phyloP scores from a whole-genome alignment of 208 protist species.

The Trichomonas vaginalis region DNA sequence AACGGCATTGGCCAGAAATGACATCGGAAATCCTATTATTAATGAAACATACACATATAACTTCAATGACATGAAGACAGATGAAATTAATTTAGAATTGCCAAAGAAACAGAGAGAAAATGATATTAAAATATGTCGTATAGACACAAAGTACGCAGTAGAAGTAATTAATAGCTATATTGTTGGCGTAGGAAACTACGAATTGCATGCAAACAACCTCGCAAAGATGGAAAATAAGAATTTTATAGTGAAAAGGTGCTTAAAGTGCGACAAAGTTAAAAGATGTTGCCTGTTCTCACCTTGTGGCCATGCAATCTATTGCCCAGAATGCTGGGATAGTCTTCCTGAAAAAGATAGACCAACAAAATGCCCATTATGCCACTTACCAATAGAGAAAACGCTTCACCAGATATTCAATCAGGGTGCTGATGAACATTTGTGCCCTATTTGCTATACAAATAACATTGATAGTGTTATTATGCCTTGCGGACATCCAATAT shows the following conservation, averaged over 20 bases:
- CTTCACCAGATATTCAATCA: neutral
- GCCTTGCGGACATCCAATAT: neutral
- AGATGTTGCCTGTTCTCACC: neutral
- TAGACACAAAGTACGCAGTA: neutral
- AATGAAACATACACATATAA: neutral
- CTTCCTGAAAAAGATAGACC: neutral
- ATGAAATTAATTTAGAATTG: neutral
- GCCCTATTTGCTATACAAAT: neutral
- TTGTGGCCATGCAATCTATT: neutral
- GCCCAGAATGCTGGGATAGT: neutral
- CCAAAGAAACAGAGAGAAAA: neutral
- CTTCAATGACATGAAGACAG: neutral
- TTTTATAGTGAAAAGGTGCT: too few relatives aligned
- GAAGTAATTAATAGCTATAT: neutral
- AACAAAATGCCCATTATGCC: neutral
- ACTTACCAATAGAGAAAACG: neutral
- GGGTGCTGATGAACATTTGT: neutral
- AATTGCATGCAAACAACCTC: neutral
- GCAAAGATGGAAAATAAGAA: neutral
- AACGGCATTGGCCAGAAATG: too few relatives aligned
- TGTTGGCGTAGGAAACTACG: neutral
- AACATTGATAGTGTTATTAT: neutral
- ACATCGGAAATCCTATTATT: neutral
- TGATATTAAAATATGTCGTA: neutral
- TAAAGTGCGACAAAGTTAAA: neutral